Evolutionary conservation across 805 yeast species (phyloP).

Genomic region (Vanderwaltozyma polyspora): DNA sequence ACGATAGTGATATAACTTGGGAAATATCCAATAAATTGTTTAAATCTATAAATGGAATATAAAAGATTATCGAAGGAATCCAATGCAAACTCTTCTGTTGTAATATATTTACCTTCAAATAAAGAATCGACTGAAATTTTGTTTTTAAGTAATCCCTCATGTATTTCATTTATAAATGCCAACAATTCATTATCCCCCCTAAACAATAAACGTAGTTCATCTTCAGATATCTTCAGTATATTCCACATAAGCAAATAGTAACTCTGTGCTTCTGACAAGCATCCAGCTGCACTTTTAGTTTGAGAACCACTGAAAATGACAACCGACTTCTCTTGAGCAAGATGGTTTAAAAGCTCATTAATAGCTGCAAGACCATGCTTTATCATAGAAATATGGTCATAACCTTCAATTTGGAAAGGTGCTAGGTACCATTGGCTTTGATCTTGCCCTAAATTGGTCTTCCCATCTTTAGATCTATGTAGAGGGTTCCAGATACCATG

Average conservation of each 20-base stretch:
- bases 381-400: constrained; percentile 56
- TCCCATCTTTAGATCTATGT: constrained; percentile 2
- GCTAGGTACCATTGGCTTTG: constrained; percentile 56
- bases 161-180: constrained; percentile 1
- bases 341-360: constrained; percentile 18
- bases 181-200: constrained; percentile 6
- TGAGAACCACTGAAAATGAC: constrained; percentile 56
- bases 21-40: constrained; percentile 34
- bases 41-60: constrained; percentile 45
- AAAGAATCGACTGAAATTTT: constrained; percentile 9
- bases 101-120: constrained; percentile 19
- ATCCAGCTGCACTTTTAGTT: constrained; percentile 47
- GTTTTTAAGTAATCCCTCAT: constrained; percentile 1
- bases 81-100: constrained; percentile 60
- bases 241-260: constrained; percentile 38
- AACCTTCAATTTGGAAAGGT: constrained; percentile 55
- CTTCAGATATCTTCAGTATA: constrained; percentile 12
- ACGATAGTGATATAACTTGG: constrained; percentile 47
- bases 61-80: constrained; percentile 73
- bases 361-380: constrained; percentile 46
- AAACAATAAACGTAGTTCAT: neutral
- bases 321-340: constrained; percentile 22
- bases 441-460: constrained; percentile 34
- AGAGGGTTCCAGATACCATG: constrained; percentile 46
- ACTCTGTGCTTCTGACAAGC: constrained; percentile 49